phyloP scores from a whole-genome alignment of 768 basidiomycete species.

The Xerocomellus intermedius region DNA sequence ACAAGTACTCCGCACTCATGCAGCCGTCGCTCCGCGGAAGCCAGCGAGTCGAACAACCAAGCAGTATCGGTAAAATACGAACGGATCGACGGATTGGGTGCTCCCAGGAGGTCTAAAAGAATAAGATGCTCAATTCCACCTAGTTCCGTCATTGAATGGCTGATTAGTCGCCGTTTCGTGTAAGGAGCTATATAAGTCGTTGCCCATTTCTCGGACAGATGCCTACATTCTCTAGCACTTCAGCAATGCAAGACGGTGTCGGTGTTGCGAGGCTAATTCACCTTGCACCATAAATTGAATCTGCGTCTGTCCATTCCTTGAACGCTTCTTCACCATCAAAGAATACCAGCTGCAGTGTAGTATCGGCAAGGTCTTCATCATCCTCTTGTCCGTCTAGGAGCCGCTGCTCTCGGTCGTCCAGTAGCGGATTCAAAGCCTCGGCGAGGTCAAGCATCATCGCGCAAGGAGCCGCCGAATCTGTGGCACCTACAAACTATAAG shows the following conservation, averaged over 20 bases:
- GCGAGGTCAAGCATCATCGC: conserved; percentile 93
- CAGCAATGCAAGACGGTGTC: neutral
- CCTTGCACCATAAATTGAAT: conserved; percentile 97
- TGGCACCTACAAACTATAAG: conserved; percentile 89
- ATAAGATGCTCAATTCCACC: conserved; percentile 86
- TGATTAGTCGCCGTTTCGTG: conserved; percentile 56
- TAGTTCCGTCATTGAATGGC: conserved; percentile 59
- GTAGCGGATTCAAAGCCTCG: conserved; percentile 70
- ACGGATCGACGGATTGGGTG: conserved; percentile 66
- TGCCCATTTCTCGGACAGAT: conserved; percentile 86
- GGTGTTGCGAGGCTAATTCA: conserved; percentile 25
- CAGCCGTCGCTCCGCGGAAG: conserved; percentile 68
- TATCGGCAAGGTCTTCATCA: conserved; percentile 77
- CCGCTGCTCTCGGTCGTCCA: conserved; percentile 58
- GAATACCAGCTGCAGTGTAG: conserved; percentile 89
- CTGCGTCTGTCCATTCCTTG: conserved; percentile 79
- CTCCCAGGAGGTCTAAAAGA: conserved; percentile 89
- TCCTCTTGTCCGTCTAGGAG: conserved; percentile 56
- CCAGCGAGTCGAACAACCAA: conserved; percentile 86
- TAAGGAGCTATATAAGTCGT: conserved; percentile 62
- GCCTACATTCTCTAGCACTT: conserved; percentile 44
- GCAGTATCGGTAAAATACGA: conserved; percentile 87
- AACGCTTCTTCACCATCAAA: conserved; percentile 99
- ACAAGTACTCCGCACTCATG: conserved; percentile 61
- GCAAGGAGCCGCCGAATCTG: conserved; percentile 94